phyloP scores from a whole-genome alignment of 768 basidiomycete species.

The Candolleomyces eurysporus region DNA sequence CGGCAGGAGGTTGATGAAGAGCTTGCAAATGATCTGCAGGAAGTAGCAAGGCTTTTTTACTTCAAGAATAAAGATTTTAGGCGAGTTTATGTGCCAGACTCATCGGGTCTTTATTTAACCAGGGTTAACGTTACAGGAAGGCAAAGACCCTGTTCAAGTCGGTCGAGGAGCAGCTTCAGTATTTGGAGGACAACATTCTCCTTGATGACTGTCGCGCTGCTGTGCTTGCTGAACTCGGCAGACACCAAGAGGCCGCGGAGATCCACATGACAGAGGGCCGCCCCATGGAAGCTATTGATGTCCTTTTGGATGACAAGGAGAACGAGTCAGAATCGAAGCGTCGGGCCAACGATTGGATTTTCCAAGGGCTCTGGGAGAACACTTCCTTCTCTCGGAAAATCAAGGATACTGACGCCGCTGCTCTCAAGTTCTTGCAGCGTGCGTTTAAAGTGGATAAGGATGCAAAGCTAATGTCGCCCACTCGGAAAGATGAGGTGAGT shows the following conservation, averaged over 20 bases:
- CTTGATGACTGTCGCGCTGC: slow-evolving; percentile 47
- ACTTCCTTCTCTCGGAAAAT: slow-evolving; percentile 36
- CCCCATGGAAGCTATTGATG: slow-evolving; percentile 42
- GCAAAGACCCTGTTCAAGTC: slow-evolving; percentile 45
- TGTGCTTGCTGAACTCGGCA: slow-evolving; percentile 41
- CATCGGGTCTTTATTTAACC: neutral
- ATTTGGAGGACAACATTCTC: slow-evolving; percentile 47
- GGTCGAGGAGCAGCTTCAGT: slow-evolving; percentile 51
- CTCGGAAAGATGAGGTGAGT: slow-evolving; percentile 4
- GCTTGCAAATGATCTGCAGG: slow-evolving; percentile 36
- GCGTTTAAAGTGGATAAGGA: slow-evolving; percentile 15
- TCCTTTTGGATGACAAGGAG: slow-evolving; percentile 34
- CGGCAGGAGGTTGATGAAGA: slow-evolving; percentile 25
- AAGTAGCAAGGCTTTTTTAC: slow-evolving; percentile 46
- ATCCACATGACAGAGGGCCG: slow-evolving; percentile 50
- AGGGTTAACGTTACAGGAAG: slow-evolving; percentile 33
- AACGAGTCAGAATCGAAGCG: slow-evolving; percentile 22
- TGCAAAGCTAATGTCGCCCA: slow-evolving; percentile 4
- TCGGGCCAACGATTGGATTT: slow-evolving; percentile 37
- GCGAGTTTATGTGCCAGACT: slow-evolving; percentile 23
- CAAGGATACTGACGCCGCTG: slow-evolving; percentile 19
- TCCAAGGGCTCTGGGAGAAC: slow-evolving; percentile 46
- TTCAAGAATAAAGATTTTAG: slow-evolving; percentile 34
- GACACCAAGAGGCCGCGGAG: slow-evolving; percentile 49
- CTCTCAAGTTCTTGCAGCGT: slow-evolving; percentile 25